Conservation (phyloP, 73 alveolate genomes). For the Tetrahymena malaccensis region DNA sequence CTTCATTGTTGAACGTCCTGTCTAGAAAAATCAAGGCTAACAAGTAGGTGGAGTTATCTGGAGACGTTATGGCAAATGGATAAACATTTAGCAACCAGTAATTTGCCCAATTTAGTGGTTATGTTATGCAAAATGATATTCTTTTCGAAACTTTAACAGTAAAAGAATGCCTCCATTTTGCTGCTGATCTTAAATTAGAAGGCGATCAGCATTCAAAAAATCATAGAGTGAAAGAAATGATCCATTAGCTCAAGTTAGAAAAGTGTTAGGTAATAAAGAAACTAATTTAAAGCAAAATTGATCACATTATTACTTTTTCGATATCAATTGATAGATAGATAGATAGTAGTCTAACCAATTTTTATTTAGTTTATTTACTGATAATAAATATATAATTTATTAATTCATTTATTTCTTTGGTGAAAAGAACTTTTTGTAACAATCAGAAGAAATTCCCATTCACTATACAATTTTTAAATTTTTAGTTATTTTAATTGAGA, state of each 20-base stretch:
- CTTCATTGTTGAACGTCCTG: constrained; percentile 4
- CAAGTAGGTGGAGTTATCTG: background rate
- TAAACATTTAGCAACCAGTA: background rate
- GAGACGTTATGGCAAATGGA: constrained; percentile 21
- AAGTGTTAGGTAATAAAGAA: background rate
- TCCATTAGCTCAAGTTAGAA: background rate
- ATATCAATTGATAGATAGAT: too few species aligned
- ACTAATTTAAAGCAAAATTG: background rate
- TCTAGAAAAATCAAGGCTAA: background rate
- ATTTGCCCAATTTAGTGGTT: constrained; percentile 14
- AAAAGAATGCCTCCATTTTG: constrained; percentile 20
- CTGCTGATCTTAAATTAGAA: constrained; percentile 8
- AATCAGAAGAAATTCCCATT: too few species aligned
- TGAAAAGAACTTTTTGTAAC: too few species aligned
- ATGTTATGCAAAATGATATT: constrained; percentile 35
- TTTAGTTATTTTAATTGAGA: too few species aligned
- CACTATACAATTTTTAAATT: too few species aligned
- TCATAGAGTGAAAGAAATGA: background rate
- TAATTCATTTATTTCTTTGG: too few species aligned
- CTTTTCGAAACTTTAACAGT: constrained; percentile 20
- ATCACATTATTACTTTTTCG: too few species aligned
- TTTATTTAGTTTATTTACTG: too few species aligned
- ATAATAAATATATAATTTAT: too few species aligned
- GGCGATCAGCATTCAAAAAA: background rate
- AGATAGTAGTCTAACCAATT: too few species aligned